Evolutionary conservation across 2,329 filamentous ascomycete species (phyloP), one percentile per base, ranked within the genome.

Genomic region (Sphaceloma murrayae): DNA sequence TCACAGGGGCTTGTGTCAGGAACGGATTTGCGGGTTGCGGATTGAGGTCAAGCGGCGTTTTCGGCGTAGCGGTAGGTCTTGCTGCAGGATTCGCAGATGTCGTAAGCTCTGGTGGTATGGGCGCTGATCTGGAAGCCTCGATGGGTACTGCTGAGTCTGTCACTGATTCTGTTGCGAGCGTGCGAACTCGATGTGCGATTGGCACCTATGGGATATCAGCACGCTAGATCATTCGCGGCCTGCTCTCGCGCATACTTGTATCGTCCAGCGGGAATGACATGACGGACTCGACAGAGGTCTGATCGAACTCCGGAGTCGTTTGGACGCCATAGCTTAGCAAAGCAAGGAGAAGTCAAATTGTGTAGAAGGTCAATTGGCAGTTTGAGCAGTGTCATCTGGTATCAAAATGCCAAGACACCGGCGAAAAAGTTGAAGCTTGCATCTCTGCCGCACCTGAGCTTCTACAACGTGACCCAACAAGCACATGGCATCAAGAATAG

Each of bases 1-100:
- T 96, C 49, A 89, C 74, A 45, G 84, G 77, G 46, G 93, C 85
- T 21, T 77, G 59, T 34, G 78, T 52, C 71, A 69, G 52, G 69
- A 75, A 75, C 49, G 62, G 58, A 56, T 60, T 63, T 18, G 36
- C 43, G 42, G 39, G 49, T 44, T 47, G 45, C 27, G 18, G 33
- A 22, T 45, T 47, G 49, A 32, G 49, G 58, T 45, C 22, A 56
- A 47, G 48, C 56, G 50, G 18, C 11, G 42, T 45, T 16, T 40
- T 40, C 2, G 36, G 36, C 6, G 36, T 30, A 11, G 24, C 22
- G 11, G 27, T 40, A 5, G 24, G 36, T 30, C 36, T 5, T 4
- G 24, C 22, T 19, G 14, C n/a, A 17, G 36, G 3, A 5, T 27
- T 30, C 2, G 36, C 21, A 9, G 36, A 40, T 19, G 36, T 40